Evolutionary conservation across 1,284 basidiomycete species (phyloP).

Genomic region (Cystobasidium pallidum): DNA sequence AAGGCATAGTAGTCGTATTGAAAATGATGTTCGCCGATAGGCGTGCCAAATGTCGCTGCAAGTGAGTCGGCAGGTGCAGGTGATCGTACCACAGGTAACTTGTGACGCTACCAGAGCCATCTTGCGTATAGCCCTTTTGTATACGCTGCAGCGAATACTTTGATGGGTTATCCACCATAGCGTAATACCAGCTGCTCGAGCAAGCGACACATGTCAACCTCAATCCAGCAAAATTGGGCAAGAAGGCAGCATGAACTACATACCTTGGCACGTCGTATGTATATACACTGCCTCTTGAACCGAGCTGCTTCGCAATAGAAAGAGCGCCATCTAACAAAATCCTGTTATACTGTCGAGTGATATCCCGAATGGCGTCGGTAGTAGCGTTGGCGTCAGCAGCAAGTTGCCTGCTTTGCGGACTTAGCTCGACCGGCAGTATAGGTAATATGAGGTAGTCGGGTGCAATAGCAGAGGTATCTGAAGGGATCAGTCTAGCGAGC

Average conservation of each 20-base stretch:
- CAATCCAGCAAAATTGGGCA: background rate
- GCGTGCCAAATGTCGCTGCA: slow-evolving; percentile 19
- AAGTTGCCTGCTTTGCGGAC: slow-evolving; percentile 5
- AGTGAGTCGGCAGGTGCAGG: slow-evolving; percentile 24
- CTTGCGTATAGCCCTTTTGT: slow-evolving; percentile 6
- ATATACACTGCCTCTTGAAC: slow-evolving; percentile 29
- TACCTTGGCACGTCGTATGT: slow-evolving; percentile 36
- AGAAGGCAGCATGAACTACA: background rate
- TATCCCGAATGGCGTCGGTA: slow-evolving; percentile 8
- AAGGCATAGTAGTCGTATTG: slow-evolving; percentile 5
- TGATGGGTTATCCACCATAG: slow-evolving; percentile 16
- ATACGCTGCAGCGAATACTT: slow-evolving; percentile 13
- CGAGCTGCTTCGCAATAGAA: slow-evolving; percentile 11
- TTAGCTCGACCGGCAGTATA: slow-evolving; percentile 32
- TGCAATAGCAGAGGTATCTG: slow-evolving; percentile 3
- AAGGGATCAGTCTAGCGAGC: slow-evolving; percentile 15
- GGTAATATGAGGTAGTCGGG: slow-evolving; percentile 38
- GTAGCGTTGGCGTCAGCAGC: background rate
- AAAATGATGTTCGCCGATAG: slow-evolving; percentile 20
- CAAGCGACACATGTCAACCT: background rate
- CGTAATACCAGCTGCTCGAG: slow-evolving; percentile 24
- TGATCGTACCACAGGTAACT: slow-evolving; percentile 32
- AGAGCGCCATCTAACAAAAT: slow-evolving; percentile 21
- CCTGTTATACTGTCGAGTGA: slow-evolving; percentile 23
- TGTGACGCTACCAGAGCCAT: slow-evolving; percentile 12